Evolutionary conservation across 2,329 filamentous ascomycete genomes (phyloP), one percentile per base, ranked within the genome.

Genomic region (Helicocarpus griseus): DNA sequence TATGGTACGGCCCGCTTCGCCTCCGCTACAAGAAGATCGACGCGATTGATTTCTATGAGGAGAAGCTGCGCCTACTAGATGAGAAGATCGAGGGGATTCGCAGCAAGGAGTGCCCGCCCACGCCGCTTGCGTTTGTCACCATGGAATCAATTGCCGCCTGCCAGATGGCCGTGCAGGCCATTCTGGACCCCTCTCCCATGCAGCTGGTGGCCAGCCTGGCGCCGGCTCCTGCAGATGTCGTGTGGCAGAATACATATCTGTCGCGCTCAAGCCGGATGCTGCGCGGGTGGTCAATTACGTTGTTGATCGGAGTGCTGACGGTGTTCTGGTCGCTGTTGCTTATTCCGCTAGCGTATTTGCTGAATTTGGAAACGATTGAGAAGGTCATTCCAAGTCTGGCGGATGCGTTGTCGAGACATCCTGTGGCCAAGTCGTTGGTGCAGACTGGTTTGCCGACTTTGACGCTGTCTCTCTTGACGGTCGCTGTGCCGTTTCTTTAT

Each of bases 81-180:
- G 85, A 87, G 46, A 78, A 83, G 57, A 88, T 98, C 48, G 68
- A 71, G 6, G 69, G 70, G 6, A 81, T 89, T 9, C 81, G 93
- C 26, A 81, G 82, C 61, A 87, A 87, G 65, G 78, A 86, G 3
- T 97, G 89, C 61, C 73, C 78, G 5, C 77, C 93, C 0, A 90
- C 84, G 0, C 85, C 91, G 46, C 78, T 94, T 54, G 94, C 94
- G 1, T 96, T 98, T 67, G 87, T 98, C 36, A 97, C 93, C 0
- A 94, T 98, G 89, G 88, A 96, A 71, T 93, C 89, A 3, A 93
- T 95, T 47, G 87, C 90, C 13, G 85, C 90, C 19, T 82, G 80
- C 57, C 93, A 98, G 72, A 95, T 97, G 89, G 88, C 90, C 22
- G 88, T 95, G 40, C 93, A 98, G 69, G 90, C 93, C 3, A 84